These are phyloP conservation scores for Trichoderma lentiforme DNA, from an alignment of 2,329 filamentous ascomycete genomes.

Conservation along the genomic window DNA sequence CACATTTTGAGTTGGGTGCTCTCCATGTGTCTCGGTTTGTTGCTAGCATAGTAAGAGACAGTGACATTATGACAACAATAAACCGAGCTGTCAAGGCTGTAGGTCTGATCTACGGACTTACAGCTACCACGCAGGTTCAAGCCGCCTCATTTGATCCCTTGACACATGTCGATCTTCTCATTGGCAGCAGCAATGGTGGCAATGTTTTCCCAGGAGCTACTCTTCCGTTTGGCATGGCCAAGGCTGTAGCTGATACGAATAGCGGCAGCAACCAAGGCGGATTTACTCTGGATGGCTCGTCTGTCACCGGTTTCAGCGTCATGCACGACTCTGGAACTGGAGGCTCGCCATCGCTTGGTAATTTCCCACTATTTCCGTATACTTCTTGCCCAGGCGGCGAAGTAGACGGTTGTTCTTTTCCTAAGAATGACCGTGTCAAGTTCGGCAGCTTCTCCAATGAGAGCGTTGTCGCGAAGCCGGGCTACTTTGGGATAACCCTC, in stretches of 20 bases:
- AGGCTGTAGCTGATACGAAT: conserved; percentile 50
- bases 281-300: conserved; percentile 49
- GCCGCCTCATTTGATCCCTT: conserved; percentile 25
- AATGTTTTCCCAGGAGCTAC: conserved; percentile 45
- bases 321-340: conserved; percentile 60
- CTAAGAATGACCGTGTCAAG: conserved; percentile 41
- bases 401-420: conserved; percentile 60
- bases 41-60: not conserved
- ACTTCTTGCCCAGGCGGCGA: conserved; percentile 58
- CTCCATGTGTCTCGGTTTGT: not conserved
- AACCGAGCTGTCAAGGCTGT: not conserved
- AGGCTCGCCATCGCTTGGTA: conserved; percentile 61
- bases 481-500: conserved; percentile 62
- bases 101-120: not conserved
- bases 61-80: not conserved
- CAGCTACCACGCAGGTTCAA: not conserved
- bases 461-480: conserved; percentile 56
- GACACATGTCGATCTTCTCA: conserved; percentile 37
- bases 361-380: conserved; percentile 70
- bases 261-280: conserved; percentile 52
- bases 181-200: conserved; percentile 33
- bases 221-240: conserved; percentile 50
- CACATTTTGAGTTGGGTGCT: not conserved
- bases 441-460: conserved; percentile 47
- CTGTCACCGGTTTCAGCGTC: conserved; percentile 54